Conservation (phyloP, 768 basidiomycete genomes). For the Rhizopogon vulgaris region DNA sequence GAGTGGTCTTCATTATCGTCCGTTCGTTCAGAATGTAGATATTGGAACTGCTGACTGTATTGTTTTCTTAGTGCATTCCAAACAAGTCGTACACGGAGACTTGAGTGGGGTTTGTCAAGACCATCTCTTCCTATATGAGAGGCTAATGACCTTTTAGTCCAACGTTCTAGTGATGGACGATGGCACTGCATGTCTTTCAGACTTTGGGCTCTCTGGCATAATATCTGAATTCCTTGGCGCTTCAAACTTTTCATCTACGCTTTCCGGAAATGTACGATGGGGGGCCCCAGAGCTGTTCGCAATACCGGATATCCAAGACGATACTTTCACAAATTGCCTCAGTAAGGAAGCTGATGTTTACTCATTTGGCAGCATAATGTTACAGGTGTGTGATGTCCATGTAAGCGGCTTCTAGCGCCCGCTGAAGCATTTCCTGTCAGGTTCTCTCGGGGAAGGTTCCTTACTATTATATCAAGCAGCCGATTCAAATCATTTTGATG, state of each 20-base stretch:
- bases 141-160: constrained; percentile 21
- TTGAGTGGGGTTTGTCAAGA: constrained; percentile 1
- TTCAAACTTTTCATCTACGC: constrained; percentile 24
- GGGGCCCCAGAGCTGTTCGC: constrained; percentile 32
- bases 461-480: constrained; percentile 3
- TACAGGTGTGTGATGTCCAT: neutral
- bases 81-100: constrained; percentile 3
- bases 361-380: constrained; percentile 22
- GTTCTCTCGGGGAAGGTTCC: constrained; percentile 6
- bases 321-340: neutral
- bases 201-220: constrained; percentile 36
- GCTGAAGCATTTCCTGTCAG: neutral
- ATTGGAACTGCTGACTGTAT: neutral
- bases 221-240: constrained; percentile 24
- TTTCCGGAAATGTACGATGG: constrained; percentile 35
- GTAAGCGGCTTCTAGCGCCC: neutral
- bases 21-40: neutral
- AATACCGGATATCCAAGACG: constrained; percentile 14
- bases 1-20: neutral
- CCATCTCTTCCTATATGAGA: neutral
- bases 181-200: constrained; percentile 35
- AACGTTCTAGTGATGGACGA: constrained; percentile 38
- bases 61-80: neutral
- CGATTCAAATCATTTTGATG: constrained; percentile 3
- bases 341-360: constrained; percentile 4